Base-by-base conservation (phyloP, 2,329 filamentous ascomycete genomes). In the Aspergillus melleus region DNA sequence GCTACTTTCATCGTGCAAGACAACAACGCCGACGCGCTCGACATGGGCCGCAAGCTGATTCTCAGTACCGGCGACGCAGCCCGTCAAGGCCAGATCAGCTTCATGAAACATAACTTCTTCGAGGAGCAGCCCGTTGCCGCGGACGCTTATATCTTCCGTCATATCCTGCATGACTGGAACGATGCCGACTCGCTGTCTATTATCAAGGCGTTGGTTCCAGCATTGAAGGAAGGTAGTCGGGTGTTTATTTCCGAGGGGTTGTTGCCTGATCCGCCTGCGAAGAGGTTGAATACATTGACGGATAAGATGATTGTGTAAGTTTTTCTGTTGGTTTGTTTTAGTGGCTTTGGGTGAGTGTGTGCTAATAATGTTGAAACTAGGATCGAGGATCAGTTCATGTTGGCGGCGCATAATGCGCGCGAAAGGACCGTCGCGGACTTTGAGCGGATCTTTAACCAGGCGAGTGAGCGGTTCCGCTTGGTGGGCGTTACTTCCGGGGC, bases 1-100 rank as follows among this genome's bases (percentile, higher is more conserved):
- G 44, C 44, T 3, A 47, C 44, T 50, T 86, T 86, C 67, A 72
- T 86, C 16, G 84, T 84, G 1, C 78, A 84, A 61, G 81, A 84
- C 62, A 47, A 24, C 22, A 47, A 47, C 72, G 82, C 68, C 74
- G 10, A 11, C 68, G 77, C 29, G 74, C 74, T 71, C 26, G 61
- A 75, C 3, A 39, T 54, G n/a, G 51, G 51, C 19, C 44, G 44
- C 6, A 20, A 47, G 20, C 8, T 22, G 19, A 22, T 24, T 14
- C 44, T 24, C 11, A 24, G 44, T 16, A 42, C 4, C 16, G 44
- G 22, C 19, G 44, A 47, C 12, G 9, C 30, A 5, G 2, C 30
- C 2, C 12, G 22, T 0, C 30, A 22, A 30, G 11, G 4, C 9
- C 51, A 30, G 20, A 24, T 42, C 16, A 42, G 10, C 5, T 46